phyloP scores from a whole-genome alignment of 352 stramenopile species.

The Pythium aphanidermatum region DNA sequence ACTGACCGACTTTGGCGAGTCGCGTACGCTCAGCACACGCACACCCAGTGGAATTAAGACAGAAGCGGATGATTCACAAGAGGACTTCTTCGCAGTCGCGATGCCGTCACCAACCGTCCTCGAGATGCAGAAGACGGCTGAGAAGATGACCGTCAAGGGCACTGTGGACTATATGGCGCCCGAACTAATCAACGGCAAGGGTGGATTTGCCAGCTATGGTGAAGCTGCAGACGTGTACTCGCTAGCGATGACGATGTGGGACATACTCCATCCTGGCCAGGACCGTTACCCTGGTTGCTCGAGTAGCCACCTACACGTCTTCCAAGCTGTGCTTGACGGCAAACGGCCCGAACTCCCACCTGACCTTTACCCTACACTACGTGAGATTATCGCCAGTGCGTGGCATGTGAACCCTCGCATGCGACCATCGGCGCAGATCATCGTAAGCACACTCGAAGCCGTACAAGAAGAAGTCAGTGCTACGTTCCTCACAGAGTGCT shows the following conservation, averaged over 20 bases:
- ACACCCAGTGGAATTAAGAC: conserved; percentile 14
- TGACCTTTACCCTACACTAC: conserved; percentile 27
- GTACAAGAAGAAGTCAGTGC: conserved; percentile 41
- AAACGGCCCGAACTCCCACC: conserved; percentile 17
- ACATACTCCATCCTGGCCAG: conserved; percentile 35
- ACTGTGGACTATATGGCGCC: conserved; percentile 55
- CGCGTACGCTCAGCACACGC: conserved; percentile 18
- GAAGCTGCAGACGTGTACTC: conserved; percentile 53
- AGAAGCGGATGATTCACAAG: too few species aligned
- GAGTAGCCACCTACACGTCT: conserved; percentile 29
- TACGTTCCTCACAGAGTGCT: conserved; percentile 18
- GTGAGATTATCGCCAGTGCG: conserved; percentile 31
- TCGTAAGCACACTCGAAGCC: conserved; percentile 35
- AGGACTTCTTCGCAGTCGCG: conserved; percentile 27
- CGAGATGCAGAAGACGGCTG: conserved; percentile 19
- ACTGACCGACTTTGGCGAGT: too few species aligned
- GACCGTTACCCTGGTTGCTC: conserved; percentile 31
- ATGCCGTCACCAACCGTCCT: conserved; percentile 25
- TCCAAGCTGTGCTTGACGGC: conserved; percentile 31
- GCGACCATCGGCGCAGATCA: conserved; percentile 31
- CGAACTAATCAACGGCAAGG: conserved; percentile 39
- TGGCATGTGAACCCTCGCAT: conserved; percentile 33
- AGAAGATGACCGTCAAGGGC: conserved; percentile 31
- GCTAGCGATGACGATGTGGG: conserved; percentile 56
- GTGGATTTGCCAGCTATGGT: conserved; percentile 21